phyloP scores from a whole-genome alignment of 768 basidiomycete genomes.

The Tylopilus sp. region DNA sequence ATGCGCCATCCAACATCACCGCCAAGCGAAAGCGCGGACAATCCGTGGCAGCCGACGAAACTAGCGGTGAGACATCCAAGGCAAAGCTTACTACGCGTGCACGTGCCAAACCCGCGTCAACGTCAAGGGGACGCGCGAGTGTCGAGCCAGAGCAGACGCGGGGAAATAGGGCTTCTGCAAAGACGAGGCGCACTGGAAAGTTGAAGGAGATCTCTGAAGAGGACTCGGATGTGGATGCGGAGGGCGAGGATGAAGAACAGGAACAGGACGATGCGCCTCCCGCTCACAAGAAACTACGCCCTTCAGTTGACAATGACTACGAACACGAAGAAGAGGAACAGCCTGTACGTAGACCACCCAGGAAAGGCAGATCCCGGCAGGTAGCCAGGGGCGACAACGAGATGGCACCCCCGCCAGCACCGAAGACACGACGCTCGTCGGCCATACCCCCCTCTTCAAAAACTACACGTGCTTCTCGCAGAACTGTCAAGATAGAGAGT shows the following conservation, averaged over 20 bases:
- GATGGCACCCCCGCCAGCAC: conserved; percentile 1
- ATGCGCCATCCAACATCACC: conserved; percentile 11
- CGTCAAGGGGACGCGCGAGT: conserved; percentile 20
- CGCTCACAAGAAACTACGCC: conserved; percentile 54
- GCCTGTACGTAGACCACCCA: conserved; percentile 11
- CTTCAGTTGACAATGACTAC: conserved; percentile 34
- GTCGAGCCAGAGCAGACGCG: conserved; percentile 5
- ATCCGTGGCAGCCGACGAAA: conserved; percentile 28
- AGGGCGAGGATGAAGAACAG: conserved; percentile 25
- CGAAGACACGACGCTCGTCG: conserved; percentile 14
- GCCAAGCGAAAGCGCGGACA: conserved; percentile 58
- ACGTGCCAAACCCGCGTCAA: conserved; percentile 28
- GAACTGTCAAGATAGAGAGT: conserved; percentile 12
- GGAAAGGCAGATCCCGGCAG: conserved; percentile 4
- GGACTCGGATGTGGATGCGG: conserved; percentile 42
- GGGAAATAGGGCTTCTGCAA: conserved; percentile 20
- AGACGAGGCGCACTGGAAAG: conserved; percentile 28
- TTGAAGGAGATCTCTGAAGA: conserved; percentile 54
- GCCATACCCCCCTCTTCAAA: conserved; percentile 20
- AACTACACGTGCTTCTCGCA: conserved; percentile 14
- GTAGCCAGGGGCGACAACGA: conserved; percentile 14
- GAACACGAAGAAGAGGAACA: conserved; percentile 27
- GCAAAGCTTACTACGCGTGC: conserved; percentile 17
- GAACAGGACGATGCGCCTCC: conserved; percentile 46
- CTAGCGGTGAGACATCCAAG: conserved; percentile 34